These are phyloP conservation scores for Phytophthora cajani DNA, from an alignment of 352 stramenopile genomes.

Conservation along the genomic window DNA sequence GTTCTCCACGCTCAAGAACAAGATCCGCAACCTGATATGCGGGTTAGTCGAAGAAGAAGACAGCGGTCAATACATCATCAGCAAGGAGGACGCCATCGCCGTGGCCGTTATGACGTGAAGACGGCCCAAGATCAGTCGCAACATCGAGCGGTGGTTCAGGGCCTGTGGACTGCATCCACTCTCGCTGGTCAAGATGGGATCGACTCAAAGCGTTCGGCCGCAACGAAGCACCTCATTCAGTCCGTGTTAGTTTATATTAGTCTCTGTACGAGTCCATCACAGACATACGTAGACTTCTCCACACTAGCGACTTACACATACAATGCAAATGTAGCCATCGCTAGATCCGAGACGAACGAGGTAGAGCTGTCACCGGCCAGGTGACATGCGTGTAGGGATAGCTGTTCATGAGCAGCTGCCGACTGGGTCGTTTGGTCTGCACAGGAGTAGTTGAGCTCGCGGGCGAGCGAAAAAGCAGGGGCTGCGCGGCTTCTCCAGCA, in stretches of 20 bases:
- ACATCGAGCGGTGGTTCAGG: background rate
- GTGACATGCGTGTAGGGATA: background rate
- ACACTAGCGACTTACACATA: background rate
- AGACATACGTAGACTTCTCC: background rate
- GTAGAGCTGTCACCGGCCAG: background rate
- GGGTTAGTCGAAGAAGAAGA: background rate
- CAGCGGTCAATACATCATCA: background rate
- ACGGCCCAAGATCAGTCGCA: background rate
- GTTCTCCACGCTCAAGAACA: no score
- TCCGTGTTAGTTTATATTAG: background rate
- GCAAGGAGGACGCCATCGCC: background rate
- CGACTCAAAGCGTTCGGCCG: background rate
- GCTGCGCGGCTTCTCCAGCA: background rate
- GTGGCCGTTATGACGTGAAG: background rate
- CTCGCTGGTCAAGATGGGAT: background rate
- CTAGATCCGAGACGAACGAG: background rate
- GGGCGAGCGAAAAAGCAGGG: background rate
- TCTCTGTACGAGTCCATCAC: background rate
- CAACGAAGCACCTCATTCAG: conserved; percentile 1
- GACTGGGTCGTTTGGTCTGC: background rate
- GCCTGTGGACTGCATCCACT: background rate
- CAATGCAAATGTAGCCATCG: background rate
- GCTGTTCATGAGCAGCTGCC: background rate
- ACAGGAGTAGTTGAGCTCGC: background rate
- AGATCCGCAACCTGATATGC: no score